A percentile compares a stretch with the other conserved stretches of the same genome.
Evolutionary conservation across 495 filamentous ascomycete genomes (phyloP).

Genomic region (Lophiotrema nucula): DNA sequence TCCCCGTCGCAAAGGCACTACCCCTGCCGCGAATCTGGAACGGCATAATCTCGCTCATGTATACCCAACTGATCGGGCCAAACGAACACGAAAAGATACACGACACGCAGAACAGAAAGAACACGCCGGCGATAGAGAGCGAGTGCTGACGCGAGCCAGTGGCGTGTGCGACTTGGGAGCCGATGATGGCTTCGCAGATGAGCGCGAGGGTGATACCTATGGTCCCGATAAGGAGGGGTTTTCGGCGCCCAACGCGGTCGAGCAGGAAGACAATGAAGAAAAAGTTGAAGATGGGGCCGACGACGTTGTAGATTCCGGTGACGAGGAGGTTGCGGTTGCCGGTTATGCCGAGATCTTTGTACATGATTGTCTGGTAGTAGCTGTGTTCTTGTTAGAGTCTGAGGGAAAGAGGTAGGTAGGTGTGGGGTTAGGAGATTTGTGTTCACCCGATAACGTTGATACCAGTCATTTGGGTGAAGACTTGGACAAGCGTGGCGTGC

Average conservation of each 20-base stretch:
- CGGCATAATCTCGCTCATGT: conserved; percentile 69
- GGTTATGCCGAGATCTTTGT: conserved; percentile 56
- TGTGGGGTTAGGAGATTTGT: too few species aligned
- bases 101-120: conserved; percentile 69
- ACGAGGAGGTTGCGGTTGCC: conserved; percentile 54
- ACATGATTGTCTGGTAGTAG: conserved; percentile 62
- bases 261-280: conserved; percentile 53
- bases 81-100: conserved; percentile 64
- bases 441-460: background rate
- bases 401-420: too few species aligned
- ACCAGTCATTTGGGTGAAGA: conserved; percentile 70
- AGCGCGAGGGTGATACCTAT: conserved; percentile 55
- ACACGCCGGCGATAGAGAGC: conserved; percentile 70
- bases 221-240: conserved; percentile 64
- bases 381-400: too few species aligned
- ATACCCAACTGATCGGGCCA: conserved; percentile 64
- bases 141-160: conserved; percentile 49
- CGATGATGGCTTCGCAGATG: conserved; percentile 54
- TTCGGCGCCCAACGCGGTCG: conserved; percentile 63
- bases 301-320: conserved; percentile 59
- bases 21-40: conserved; percentile 65
- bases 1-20: conserved; percentile 71
- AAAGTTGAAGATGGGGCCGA: conserved; percentile 53
- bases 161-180: conserved; percentile 46
- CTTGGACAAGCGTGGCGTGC: conserved; percentile 64